Evolutionary conservation across 225 moss, liverwort and hornwort species (phyloP), one percentile per base, ranked within the genome.

Genomic region (Marchantia polymorpha): DNA sequence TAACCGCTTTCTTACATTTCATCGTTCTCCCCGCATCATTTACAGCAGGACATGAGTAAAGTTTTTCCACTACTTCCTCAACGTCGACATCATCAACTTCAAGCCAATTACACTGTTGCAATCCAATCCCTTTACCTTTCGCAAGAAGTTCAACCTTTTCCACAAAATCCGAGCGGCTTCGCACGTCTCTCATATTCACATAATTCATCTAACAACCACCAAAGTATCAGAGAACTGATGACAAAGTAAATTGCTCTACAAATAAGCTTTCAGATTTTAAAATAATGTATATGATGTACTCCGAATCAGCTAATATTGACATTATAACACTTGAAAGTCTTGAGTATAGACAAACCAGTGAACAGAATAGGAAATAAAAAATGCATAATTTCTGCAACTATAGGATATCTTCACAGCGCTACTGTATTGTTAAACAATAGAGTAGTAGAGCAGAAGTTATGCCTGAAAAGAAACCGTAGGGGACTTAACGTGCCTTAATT

Each of bases 171-270:
- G 77, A 53, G 46, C 87, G 90, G 82, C 84, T 93, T 77, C 29
- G 77, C 50, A 88, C 93, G 84, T 86, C 78, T 78, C 85, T 89
- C 83, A 93, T 79, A 55, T 92, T 89, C 78, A 92, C 83, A 81
- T 83, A 81, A n/a, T 83, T 85, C 88, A 93, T 89, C 92, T 75
- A 59, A 8, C 39, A 75, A 29, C 16, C 75, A 59, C 58, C 26
- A 31, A 78, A 51, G 63, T 66, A 68, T 46, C 65, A 60, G 59
- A 61, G 63, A 51, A 29, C 53, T 60, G 75, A 29, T 22, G 14
- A 19, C 9, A 49, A 19, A 0, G 10, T 49, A 71, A 69, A 71
- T 39, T 39, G 50, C 23, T 71, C 50, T n/a, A 12, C 39, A 8
- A 2, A 71, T 51, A 23, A 51, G 68, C 8, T 71, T 48, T 48